These are phyloP conservation scores for Saccharomycopsis amapae DNA, from an alignment of 805 yeast species.

Conservation along the genomic window DNA sequence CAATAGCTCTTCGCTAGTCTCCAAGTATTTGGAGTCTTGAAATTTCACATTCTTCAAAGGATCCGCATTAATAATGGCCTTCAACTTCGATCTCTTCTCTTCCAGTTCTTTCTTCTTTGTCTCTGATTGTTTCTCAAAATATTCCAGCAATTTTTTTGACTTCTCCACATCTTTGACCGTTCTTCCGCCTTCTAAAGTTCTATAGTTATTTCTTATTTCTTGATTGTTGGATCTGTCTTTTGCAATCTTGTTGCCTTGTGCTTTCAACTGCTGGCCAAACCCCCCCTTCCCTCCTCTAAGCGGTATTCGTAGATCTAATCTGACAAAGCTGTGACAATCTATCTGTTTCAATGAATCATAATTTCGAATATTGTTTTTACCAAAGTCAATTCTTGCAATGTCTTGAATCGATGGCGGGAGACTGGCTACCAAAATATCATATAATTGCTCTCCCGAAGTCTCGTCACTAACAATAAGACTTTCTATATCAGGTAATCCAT, in stretches of 20 bases:
- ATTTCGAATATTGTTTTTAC: no score
- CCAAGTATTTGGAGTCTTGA: slow-evolving; percentile 33
- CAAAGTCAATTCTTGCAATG: no score
- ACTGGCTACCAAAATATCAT: no score
- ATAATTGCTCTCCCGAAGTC: no score
- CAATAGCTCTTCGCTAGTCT: slow-evolving; percentile 33
- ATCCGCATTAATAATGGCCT: slow-evolving; percentile 29
- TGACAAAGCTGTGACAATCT: slow-evolving; percentile 17
- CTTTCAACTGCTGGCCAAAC: slow-evolving; percentile 36
- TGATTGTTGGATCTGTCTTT: slow-evolving; percentile 22
- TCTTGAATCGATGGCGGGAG: no score
- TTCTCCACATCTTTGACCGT: slow-evolving; percentile 32
- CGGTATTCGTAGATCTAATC: slow-evolving; percentile 31
- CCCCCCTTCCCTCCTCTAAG: slow-evolving; percentile 50
- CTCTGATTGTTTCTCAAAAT: slow-evolving; percentile 22
- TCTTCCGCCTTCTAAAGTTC: slow-evolving; percentile 36
- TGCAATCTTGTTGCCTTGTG: slow-evolving; percentile 34
- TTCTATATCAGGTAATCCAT: no score
- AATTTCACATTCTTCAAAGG: slow-evolving; percentile 28
- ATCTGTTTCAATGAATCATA: no score
- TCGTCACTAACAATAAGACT: no score
- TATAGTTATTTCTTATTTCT: slow-evolving; percentile 29
- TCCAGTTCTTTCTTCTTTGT: slow-evolving; percentile 24
- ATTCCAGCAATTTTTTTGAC: slow-evolving; percentile 32
- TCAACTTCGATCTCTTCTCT: slow-evolving; percentile 33